A percentile compares a stretch with the other conserved stretches of the same genome.
Conservation (phyloP, 164 flowering plant genomes). For the Vitis amurensis region DNA sequence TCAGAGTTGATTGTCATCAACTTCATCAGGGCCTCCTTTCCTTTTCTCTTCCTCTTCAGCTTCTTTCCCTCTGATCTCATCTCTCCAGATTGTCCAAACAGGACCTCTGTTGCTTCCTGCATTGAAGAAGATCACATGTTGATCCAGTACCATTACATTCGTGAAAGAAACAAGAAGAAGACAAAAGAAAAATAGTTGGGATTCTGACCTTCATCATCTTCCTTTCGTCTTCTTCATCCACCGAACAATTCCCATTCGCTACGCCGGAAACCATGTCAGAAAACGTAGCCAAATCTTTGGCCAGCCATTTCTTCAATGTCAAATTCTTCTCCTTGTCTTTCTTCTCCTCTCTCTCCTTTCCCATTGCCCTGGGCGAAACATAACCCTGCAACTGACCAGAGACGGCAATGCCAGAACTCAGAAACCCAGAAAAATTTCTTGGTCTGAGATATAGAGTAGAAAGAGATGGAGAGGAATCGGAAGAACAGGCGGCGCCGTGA, state of each 20-base stretch:
- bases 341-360: conserved; percentile 11
- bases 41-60: conserved; percentile 14
- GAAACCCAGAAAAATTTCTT: background rate
- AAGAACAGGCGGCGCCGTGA: background rate
- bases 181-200: background rate
- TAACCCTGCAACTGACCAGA: conserved; percentile 14
- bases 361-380: background rate
- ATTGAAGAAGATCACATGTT: background rate
- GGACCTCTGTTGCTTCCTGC: conserved; percentile 17
- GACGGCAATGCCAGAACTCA: conserved; percentile 10
- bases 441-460: background rate
- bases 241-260: background rate
- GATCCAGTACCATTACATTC: too few species aligned
- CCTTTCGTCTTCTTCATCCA: conserved; percentile 4
- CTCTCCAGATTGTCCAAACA: conserved; percentile 6
- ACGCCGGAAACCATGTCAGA: conserved; percentile 1
- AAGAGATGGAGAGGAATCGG: background rate
- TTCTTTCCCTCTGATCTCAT: conserved; percentile 10
- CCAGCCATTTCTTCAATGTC: conserved; percentile 15
- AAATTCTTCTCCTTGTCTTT: conserved; percentile 12
- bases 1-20: background rate
- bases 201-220: conserved; percentile 9
- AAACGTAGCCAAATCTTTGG: conserved; percentile 11
- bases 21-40: conserved; percentile 3
- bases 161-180: background rate